phyloP scores from a whole-genome alignment of 2,329 filamentous ascomycete species.

The Colletotrichum lentis region DNA sequence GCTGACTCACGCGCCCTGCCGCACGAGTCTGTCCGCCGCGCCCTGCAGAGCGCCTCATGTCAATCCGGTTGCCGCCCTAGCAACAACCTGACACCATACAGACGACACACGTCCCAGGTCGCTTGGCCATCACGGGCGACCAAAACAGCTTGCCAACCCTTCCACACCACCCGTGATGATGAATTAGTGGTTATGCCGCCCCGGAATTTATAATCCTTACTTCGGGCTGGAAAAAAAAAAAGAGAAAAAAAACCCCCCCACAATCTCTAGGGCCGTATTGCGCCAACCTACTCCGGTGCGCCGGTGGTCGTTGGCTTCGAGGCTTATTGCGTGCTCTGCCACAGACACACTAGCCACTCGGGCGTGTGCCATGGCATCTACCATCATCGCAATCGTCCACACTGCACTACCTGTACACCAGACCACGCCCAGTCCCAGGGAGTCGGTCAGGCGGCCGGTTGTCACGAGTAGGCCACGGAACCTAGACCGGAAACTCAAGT shows the following conservation, averaged over 20 bases:
- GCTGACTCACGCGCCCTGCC: constrained; percentile 21
- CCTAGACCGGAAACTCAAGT: not conserved
- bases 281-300: not conserved
- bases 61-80: constrained; percentile 1
- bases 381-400: no score
- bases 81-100: not conserved
- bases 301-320: not conserved
- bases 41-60: constrained; percentile 32
- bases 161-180: not conserved
- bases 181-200: not conserved
- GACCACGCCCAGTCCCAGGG: not conserved
- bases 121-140: no score
- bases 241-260: not conserved
- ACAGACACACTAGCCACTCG: not conserved
- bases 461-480: not conserved
- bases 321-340: constrained; percentile 21
- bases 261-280: constrained; percentile 4
- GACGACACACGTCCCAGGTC: no score
- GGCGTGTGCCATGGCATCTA: constrained; percentile 7
- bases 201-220: constrained; percentile 6
- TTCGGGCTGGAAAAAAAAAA: constrained; percentile 1
- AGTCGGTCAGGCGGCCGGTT: not conserved
- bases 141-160: no score
- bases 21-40: not conserved
- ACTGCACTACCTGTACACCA: no score